phyloP scores from a whole-genome alignment of 108 stramenopile genomes.

The Fragilariopsis cylindrus region DNA sequence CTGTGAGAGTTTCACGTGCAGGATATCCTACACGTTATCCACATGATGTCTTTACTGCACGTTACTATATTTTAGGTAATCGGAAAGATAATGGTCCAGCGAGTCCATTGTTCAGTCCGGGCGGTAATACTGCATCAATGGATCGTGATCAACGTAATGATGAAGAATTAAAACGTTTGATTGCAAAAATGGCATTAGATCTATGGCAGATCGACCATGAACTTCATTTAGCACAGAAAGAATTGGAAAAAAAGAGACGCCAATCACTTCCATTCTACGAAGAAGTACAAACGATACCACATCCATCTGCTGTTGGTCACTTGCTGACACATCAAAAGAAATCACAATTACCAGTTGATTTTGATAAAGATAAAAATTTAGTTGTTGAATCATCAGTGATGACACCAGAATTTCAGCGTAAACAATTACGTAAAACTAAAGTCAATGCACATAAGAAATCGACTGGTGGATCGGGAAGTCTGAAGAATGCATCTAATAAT shows the following conservation, averaged over 20 bases:
- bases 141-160: conserved; percentile 34
- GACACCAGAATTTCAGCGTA: conserved; percentile 58
- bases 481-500: conserved; percentile 19
- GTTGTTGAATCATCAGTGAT: conserved; percentile 72
- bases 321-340: conserved; percentile 26
- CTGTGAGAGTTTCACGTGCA: conserved; percentile 94
- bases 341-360: conserved; percentile 13
- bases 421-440: conserved; percentile 17
- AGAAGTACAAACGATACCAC: conserved; percentile 33
- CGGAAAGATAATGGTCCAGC: conserved; percentile 44
- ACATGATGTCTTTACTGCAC: conserved; percentile 73
- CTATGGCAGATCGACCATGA: conserved; percentile 84
- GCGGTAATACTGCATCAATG: conserved; percentile 3
- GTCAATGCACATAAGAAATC: conserved; percentile 12
- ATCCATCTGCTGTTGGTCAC: conserved; percentile 16
- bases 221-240: conserved; percentile 41
- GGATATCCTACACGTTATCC: conserved; percentile 95
- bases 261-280: conserved; percentile 29
- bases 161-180: conserved; percentile 59
- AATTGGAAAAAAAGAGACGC: conserved; percentile 36
- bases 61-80: conserved; percentile 81
- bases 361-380: conserved; percentile 42
- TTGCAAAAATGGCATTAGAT: conserved; percentile 81
- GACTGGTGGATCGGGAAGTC: not conserved
- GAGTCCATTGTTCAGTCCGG: conserved; percentile 53